Percentiles rank a stretch among this genome's conserved stretches.
Conservation (phyloP, 176 grass and related monocot species). For the Hsuehochloa calcarea region DNA sequence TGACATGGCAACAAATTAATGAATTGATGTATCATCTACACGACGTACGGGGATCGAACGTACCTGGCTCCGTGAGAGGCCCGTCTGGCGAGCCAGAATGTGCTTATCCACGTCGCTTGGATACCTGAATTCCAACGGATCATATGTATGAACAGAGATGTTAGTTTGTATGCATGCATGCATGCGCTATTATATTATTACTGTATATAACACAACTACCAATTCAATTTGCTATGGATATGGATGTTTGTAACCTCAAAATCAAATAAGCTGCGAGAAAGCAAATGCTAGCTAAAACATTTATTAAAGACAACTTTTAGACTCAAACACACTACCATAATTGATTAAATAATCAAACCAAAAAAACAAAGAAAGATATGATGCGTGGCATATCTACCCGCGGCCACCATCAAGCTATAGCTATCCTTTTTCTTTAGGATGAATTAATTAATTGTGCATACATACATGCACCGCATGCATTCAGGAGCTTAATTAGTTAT, state of each 20-base stretch:
- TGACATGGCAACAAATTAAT: slow-evolving; percentile 52
- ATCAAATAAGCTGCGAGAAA: neutral
- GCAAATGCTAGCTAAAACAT: neutral
- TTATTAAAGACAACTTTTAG: neutral
- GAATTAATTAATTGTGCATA: neutral
- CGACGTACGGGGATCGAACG: neutral
- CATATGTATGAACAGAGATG: slow-evolving; percentile 8
- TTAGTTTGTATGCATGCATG: neutral
- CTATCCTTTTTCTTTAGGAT: neutral
- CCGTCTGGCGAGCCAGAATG: slow-evolving; percentile 90
- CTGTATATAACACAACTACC: neutral
- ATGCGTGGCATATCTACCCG: neutral
- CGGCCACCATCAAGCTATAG: neutral
- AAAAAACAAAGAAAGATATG: neutral
- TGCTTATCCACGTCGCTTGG: slow-evolving; percentile 96
- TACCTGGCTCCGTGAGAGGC: slow-evolving; percentile 94
- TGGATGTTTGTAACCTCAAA: neutral
- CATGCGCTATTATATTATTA: neutral
- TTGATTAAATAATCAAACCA: neutral
- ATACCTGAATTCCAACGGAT: slow-evolving; percentile 54
- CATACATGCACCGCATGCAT: neutral
- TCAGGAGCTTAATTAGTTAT: neutral
- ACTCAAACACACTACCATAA: neutral
- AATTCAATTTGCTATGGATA: neutral
- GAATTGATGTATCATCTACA: slow-evolving; percentile 40